phyloP scores from a whole-genome alignment of 73 alveolate genomes.

The Paraurostyla sp. region DNA sequence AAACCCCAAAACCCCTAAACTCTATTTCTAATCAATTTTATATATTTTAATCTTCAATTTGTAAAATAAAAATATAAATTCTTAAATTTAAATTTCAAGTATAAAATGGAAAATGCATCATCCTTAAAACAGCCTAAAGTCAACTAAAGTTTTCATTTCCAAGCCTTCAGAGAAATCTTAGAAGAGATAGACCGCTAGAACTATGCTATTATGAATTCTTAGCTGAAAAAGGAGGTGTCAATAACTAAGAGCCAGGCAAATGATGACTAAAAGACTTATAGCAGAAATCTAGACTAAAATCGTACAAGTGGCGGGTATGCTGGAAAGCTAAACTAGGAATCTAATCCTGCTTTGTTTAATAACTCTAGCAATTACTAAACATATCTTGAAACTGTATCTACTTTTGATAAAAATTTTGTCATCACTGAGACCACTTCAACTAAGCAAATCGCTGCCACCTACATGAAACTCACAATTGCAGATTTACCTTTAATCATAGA shows the following conservation, averaged over 20 bases:
- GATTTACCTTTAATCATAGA: constrained; percentile 19
- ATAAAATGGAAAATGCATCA: too few species aligned
- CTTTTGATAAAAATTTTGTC: constrained; percentile 35
- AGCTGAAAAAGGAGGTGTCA: neutral
- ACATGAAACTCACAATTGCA: neutral
- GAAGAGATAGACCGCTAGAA: constrained; percentile 21
- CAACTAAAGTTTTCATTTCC: neutral
- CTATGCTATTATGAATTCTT: neutral
- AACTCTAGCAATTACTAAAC: neutral
- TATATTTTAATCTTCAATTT: too few species aligned
- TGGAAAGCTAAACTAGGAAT: constrained; percentile 4
- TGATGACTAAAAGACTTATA: neutral
- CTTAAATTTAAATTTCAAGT: too few species aligned
- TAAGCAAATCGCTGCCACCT: constrained; percentile 14
- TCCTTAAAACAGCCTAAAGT: too few species aligned
- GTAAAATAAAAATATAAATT: too few species aligned
- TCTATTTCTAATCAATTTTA: too few species aligned
- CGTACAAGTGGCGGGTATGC: neutral
- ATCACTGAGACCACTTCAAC: constrained; percentile 25
- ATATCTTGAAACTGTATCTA: constrained; percentile 32
- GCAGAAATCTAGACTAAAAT: neutral
- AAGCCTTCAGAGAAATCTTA: constrained; percentile 14
- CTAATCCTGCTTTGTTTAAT: neutral
- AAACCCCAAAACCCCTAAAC: too few species aligned
- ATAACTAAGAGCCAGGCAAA: neutral